Conservation (phyloP, 2,329 filamentous ascomycete species). For the Verticillium isaacii region DNA sequence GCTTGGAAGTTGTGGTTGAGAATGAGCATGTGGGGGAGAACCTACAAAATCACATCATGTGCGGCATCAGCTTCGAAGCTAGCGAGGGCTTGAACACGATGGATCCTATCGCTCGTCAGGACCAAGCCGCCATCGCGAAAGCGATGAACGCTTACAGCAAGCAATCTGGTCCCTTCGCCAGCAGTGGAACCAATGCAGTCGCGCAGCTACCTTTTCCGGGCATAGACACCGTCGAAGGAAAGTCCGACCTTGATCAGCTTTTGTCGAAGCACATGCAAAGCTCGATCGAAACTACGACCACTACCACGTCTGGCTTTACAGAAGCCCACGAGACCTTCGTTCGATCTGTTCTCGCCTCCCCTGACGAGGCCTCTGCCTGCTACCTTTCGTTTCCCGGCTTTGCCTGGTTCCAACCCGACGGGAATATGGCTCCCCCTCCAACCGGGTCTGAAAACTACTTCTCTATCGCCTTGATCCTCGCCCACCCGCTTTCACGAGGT, state of each 20-base stretch:
- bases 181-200: slow-evolving; percentile 12
- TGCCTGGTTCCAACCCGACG: slow-evolving; percentile 10
- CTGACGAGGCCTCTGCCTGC: slow-evolving; percentile 11
- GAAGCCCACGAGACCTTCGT: slow-evolving; percentile 8
- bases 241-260: slow-evolving; percentile 27
- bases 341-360: slow-evolving; percentile 7
- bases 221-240: slow-evolving; percentile 15
- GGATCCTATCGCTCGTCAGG: slow-evolving; percentile 15
- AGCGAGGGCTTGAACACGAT: slow-evolving; percentile 15
- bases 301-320: slow-evolving; percentile 7
- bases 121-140: slow-evolving; percentile 10
- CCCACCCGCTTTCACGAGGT: slow-evolving; percentile 58
- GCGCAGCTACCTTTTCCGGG: slow-evolving; percentile 17
- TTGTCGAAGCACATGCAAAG: slow-evolving; percentile 2
- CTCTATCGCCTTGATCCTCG: slow-evolving; percentile 51
- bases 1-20: slow-evolving; percentile 24
- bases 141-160: slow-evolving; percentile 17
- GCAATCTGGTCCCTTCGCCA: slow-evolving; percentile 15
- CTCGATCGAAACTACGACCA: neutral
- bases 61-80: slow-evolving; percentile 17
- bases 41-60: slow-evolving; percentile 26
- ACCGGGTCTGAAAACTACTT: slow-evolving; percentile 36
- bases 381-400: slow-evolving; percentile 12
- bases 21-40: slow-evolving; percentile 33
- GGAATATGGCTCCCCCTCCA: slow-evolving; percentile 10